A percentile compares a stretch with the other conserved stretches of the same genome.
These are phyloP conservation scores for Termitomyces sp. DNA, from an alignment of 768 basidiomycete genomes.

Conservation along the genomic window DNA sequence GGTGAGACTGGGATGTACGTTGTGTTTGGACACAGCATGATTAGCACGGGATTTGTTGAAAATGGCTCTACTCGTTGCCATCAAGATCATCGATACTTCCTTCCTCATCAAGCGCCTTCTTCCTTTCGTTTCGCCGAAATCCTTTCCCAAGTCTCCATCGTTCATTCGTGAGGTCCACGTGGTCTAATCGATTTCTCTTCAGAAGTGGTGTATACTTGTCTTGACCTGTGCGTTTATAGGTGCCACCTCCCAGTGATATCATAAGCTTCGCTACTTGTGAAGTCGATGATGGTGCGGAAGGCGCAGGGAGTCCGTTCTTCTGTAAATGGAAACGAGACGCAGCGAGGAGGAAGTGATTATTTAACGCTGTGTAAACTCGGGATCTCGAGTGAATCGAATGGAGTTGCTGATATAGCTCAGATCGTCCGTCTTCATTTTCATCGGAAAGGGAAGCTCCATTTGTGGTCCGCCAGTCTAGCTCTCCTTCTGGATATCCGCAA, in stretches of 20 bases:
- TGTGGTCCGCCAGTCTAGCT: conserved; percentile 68
- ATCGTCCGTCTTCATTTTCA: conserved; percentile 23
- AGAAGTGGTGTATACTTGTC: conserved; percentile 67
- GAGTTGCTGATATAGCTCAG: conserved; percentile 48
- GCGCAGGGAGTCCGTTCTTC: conserved; percentile 29
- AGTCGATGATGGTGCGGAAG: neutral
- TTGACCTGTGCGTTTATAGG: conserved; percentile 46
- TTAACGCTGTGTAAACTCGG: conserved; percentile 59
- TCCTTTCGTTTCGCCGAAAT: conserved; percentile 38
- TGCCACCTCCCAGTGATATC: conserved; percentile 74
- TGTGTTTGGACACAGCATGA: neutral
- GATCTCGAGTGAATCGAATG: conserved; percentile 57
- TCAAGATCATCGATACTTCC: conserved; percentile 18
- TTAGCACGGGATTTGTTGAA: neutral
- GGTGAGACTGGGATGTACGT: neutral
- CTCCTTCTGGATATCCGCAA: conserved; percentile 66
- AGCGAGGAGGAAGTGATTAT: conserved; percentile 62
- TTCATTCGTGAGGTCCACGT: conserved; percentile 71
- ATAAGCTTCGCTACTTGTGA: conserved; percentile 25
- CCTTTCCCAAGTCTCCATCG: conserved; percentile 75
- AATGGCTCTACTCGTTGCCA: conserved; percentile 19
- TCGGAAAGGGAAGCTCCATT: conserved; percentile 14
- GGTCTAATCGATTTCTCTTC: conserved; percentile 62
- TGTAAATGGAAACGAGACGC: conserved; percentile 48
- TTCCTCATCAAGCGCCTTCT: conserved; percentile 20